A percentile compares a stretch with the other conserved stretches of the same genome.
Evolutionary conservation across 306 rosid species (phyloP).

Genomic region (Corylus heterophylla): DNA sequence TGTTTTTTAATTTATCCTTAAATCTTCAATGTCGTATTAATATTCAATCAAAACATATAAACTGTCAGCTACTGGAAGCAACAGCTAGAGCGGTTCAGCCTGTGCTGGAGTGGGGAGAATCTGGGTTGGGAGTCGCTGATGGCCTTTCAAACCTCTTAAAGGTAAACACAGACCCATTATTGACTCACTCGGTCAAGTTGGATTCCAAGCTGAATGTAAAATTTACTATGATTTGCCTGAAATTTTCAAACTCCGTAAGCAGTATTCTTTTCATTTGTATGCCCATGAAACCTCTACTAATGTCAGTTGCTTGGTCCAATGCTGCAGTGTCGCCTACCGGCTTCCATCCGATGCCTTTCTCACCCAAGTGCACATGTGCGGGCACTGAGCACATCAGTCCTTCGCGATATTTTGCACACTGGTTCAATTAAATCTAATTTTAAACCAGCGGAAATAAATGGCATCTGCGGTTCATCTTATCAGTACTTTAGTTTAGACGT

Average conservation of each 20-base stretch:
- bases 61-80: slow-evolving; percentile 78
- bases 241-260: neutral
- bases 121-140: slow-evolving; percentile 87
- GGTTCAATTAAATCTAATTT: slow-evolving; percentile 53
- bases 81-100: slow-evolving; percentile 92
- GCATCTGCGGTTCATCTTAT: slow-evolving; percentile 47
- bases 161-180: slow-evolving; percentile 41
- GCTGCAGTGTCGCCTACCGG: slow-evolving; percentile 86
- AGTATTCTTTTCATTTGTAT: neutral
- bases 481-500: slow-evolving; percentile 56
- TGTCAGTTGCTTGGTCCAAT: slow-evolving; percentile 18
- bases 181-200: neutral
- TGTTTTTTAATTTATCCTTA: neutral
- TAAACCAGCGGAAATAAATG: slow-evolving; percentile 47
- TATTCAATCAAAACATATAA: slow-evolving; percentile 20
- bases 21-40: neutral
- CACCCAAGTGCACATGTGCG: slow-evolving; percentile 95
- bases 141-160: slow-evolving; percentile 89
- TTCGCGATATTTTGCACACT: slow-evolving; percentile 72
- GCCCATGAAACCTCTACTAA: neutral
- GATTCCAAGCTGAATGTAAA: slow-evolving; percentile 11
- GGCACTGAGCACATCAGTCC: slow-evolving; percentile 83
- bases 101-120: slow-evolving; percentile 82
- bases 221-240: neutral
- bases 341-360: slow-evolving; percentile 77